Percentiles rank a stretch among this genome's conserved stretches.
phyloP scores from a whole-genome alignment of 148 eudicot genomes.

The Cornus kousa region DNA sequence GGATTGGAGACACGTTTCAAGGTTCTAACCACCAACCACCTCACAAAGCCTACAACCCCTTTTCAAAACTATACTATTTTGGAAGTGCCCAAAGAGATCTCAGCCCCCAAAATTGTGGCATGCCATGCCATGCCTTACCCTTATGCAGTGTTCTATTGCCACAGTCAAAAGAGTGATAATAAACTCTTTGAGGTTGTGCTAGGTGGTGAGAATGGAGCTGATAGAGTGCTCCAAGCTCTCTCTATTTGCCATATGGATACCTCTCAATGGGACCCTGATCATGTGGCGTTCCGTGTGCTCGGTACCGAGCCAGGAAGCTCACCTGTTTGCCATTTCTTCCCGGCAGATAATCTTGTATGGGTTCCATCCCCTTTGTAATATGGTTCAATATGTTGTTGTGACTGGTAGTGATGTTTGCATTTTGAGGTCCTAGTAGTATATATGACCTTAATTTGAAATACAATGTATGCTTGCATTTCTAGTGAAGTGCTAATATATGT shows the following conservation, averaged over 20 bases:
- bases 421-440: not conserved
- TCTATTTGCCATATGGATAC: constrained; percentile 56
- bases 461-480: not conserved
- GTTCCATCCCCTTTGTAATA: constrained; percentile 16
- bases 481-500: too few relatives aligned
- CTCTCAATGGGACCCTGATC: constrained; percentile 42
- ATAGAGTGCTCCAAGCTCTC: constrained; percentile 26
- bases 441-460: not conserved
- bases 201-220: constrained; percentile 19
- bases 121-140: constrained; percentile 77
- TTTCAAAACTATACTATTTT: constrained; percentile 38
- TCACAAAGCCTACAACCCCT: not conserved
- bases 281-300: constrained; percentile 39
- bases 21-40: constrained; percentile 30
- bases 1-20: constrained; percentile 24
- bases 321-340: constrained; percentile 63
- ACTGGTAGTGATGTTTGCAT: not conserved
- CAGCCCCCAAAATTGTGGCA: constrained; percentile 43
- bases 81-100: constrained; percentile 25
- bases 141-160: constrained; percentile 60
- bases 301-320: constrained; percentile 39
- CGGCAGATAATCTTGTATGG: constrained; percentile 58
- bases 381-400: too few relatives aligned
- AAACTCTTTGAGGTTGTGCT: constrained; percentile 37
- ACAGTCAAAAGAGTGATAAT: constrained; percentile 43